These are phyloP conservation scores for Paraglomus brasilianum DNA, from an alignment of 192 early-diverging fungal species.

Conservation along the genomic window DNA sequence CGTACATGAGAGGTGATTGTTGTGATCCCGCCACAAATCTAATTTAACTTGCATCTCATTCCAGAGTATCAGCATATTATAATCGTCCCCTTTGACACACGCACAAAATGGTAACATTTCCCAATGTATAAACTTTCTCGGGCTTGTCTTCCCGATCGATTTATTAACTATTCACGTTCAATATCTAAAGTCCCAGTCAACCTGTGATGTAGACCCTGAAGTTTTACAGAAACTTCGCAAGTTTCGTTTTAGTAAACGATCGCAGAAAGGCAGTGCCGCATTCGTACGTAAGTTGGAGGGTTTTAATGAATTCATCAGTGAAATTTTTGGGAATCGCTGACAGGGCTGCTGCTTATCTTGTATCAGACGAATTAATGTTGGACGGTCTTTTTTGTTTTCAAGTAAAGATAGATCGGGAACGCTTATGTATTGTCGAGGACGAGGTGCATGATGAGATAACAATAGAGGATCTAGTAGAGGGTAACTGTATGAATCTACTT, in stretches of 20 bases:
- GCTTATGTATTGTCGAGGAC: conserved; percentile 48
- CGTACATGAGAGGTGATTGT: no score
- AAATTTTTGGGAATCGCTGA: background rate
- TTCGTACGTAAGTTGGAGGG: conserved; percentile 47
- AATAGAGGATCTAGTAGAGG: conserved; percentile 58
- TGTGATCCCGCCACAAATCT: no score
- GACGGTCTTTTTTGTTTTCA: no score
- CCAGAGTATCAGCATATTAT: no score
- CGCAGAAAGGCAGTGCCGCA: conserved; percentile 47
- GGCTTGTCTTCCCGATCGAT: no score
- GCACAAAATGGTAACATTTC: no score
- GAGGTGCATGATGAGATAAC: conserved; percentile 44
- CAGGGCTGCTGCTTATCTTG: background rate
- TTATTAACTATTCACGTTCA: no score
- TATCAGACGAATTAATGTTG: no score
- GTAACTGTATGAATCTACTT: conserved; percentile 26
- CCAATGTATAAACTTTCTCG: no score
- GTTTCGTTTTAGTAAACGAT: conserved; percentile 54
- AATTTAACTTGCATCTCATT: no score
- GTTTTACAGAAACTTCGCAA: conserved; percentile 48
- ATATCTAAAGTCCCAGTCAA: conserved; percentile 10
- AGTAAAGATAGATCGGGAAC: conserved; percentile 51
- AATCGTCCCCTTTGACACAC: no score
- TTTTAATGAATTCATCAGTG: background rate
- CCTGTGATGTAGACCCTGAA: conserved; percentile 51